Percentiles rank a stretch among this genome's conserved stretches.
phyloP scores from a whole-genome alignment of 2,329 filamentous ascomycete species.

The Xylariaceae sp. region DNA sequence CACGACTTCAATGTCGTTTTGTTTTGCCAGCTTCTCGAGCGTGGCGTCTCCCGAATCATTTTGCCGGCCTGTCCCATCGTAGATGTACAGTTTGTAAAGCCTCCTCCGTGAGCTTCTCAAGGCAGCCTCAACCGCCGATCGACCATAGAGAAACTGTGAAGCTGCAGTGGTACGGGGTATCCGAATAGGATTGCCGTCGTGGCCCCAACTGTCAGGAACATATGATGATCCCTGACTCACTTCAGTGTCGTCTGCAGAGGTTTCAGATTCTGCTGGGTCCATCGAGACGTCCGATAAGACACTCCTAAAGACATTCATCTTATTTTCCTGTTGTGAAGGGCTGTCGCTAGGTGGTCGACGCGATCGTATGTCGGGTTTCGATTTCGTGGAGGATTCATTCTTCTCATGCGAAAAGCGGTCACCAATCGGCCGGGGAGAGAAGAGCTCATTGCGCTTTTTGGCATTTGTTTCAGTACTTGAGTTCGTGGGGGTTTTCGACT shows the following conservation, averaged over 20 bases:
- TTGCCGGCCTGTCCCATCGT: constrained; percentile 52
- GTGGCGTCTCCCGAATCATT: constrained; percentile 41
- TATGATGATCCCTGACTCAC: too few relatives aligned
- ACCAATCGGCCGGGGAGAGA: not conserved
- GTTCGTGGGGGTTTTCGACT: not conserved
- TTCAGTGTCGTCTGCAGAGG: too few relatives aligned
- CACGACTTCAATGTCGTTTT: constrained; percentile 47
- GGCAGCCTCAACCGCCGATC: constrained; percentile 73
- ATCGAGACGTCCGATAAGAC: too few relatives aligned
- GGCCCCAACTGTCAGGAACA: too few relatives aligned
- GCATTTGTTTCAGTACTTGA: not conserved
- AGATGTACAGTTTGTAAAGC: constrained; percentile 80
- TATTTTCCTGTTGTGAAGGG: too few relatives aligned
- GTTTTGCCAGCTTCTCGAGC: constrained; percentile 44
- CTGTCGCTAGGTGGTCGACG: too few relatives aligned
- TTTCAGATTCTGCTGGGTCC: too few relatives aligned
- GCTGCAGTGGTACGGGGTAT: constrained; percentile 68
- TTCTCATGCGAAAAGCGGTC: not conserved
- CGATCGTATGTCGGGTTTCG: too few relatives aligned
- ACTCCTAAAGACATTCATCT: too few relatives aligned
- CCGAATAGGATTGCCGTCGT: constrained; percentile 34
- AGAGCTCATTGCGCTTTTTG: not conserved
- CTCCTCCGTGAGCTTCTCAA: constrained; percentile 62
- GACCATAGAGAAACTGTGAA: constrained; percentile 87
- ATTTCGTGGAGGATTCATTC: too few relatives aligned